phyloP scores from a whole-genome alignment of 1,284 basidiomycete genomes.

The Pascua guehoae region DNA sequence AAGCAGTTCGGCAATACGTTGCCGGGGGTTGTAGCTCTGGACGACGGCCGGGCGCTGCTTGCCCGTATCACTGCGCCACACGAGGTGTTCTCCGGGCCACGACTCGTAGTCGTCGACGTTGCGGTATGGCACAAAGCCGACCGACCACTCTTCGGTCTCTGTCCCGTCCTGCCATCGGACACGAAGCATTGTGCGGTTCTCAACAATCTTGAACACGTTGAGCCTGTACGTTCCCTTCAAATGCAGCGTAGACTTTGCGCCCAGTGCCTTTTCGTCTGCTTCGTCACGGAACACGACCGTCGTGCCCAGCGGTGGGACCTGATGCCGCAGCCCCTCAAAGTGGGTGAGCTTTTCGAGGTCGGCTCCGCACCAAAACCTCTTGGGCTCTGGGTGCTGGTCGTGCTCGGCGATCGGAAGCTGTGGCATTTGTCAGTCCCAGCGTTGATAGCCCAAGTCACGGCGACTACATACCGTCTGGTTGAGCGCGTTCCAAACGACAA shows the following conservation, averaged over 20 bases:
- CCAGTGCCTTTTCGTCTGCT: conserved; percentile 17
- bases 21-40: conserved; percentile 67
- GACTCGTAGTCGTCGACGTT: conserved; percentile 49
- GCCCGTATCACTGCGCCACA: conserved; percentile 75
- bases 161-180: conserved; percentile 86
- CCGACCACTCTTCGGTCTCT: conserved; percentile 58
- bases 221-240: conserved; percentile 51
- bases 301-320: conserved; percentile 41
- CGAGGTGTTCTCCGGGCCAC: conserved; percentile 82
- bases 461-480: conserved; percentile 67
- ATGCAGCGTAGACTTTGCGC: conserved; percentile 22
- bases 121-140: conserved; percentile 71
- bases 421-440: background rate
- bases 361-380: conserved; percentile 67
- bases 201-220: conserved; percentile 61
- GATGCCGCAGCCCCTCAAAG: conserved; percentile 50
- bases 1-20: conserved; percentile 61
- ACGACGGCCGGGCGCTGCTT: conserved; percentile 65
- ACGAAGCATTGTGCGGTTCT: conserved; percentile 66
- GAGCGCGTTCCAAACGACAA: conserved; percentile 81
- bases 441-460: background rate
- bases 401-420: conserved; percentile 62
- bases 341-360: conserved; percentile 66
- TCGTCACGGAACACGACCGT: conserved; percentile 38
- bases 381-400: conserved; percentile 61